These are phyloP conservation scores for Tetrapyrgos nigripes DNA, from an alignment of 1,284 basidiomycete genomes.

Conservation along the genomic window DNA sequence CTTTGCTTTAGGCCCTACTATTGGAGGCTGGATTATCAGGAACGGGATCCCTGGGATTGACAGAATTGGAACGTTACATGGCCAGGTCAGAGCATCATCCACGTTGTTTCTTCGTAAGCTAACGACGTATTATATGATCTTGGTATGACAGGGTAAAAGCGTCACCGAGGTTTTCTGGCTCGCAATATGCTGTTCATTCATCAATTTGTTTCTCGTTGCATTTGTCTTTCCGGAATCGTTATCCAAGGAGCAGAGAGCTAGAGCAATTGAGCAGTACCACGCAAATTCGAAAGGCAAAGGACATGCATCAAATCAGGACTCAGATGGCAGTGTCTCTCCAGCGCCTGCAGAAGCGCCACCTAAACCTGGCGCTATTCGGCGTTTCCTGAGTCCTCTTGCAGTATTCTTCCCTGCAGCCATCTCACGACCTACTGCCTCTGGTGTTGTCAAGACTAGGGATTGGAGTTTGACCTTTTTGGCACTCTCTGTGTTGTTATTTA, in stretches of 20 bases:
- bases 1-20: conserved; percentile 72
- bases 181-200: conserved; percentile 50
- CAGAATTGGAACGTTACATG: conserved; percentile 21
- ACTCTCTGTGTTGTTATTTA: conserved; percentile 49
- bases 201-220: conserved; percentile 58
- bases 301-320: conserved; percentile 19
- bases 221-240: conserved; percentile 73
- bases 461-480: conserved; percentile 58
- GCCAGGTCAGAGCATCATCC: background rate
- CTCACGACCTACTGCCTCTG: conserved; percentile 30
- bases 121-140: background rate
- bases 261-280: conserved; percentile 37
- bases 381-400: conserved; percentile 54
- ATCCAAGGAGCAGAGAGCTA: conserved; percentile 47
- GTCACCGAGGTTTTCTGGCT: conserved; percentile 69
- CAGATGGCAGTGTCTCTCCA: conserved; percentile 6
- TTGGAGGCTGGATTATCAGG: conserved; percentile 76
- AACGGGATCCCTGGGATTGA: conserved; percentile 44
- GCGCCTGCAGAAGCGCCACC: background rate
- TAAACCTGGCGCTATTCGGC: conserved; percentile 29
- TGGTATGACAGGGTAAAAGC: conserved; percentile 23
- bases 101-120: conserved; percentile 6
- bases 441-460: conserved; percentile 41
- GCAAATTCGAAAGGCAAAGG: conserved; percentile 30
- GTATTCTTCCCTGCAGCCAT: conserved; percentile 60